Conservation (phyloP, 2,329 filamentous ascomycete species). For the Fusarium compactum region DNA sequence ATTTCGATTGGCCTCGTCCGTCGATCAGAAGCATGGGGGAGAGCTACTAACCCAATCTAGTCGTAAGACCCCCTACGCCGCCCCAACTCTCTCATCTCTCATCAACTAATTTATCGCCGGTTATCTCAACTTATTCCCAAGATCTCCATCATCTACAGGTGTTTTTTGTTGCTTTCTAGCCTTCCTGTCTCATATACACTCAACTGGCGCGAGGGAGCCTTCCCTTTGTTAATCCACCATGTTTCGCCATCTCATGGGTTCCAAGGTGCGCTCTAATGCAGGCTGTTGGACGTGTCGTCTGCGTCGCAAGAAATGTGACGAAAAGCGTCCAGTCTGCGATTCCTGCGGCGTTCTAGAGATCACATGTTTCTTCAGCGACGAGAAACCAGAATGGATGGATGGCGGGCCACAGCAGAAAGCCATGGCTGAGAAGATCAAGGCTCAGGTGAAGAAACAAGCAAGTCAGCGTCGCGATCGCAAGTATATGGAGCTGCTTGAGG, state of each 20-base stretch:
- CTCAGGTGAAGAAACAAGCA: conserved; percentile 68
- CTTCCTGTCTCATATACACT: not conserved
- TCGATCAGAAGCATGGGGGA: conserved; percentile 34
- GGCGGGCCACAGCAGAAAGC: conserved; percentile 61
- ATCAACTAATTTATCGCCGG: conserved; percentile 8
- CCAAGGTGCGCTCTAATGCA: conserved; percentile 56
- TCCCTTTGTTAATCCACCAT: conserved; percentile 29
- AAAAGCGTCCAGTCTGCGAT: conserved; percentile 63
- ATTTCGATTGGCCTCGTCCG: conserved; percentile 27
- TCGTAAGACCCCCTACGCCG: conserved; percentile 10
- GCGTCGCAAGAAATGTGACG: conserved; percentile 72
- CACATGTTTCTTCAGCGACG: conserved; percentile 64
- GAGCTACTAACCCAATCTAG: conserved; percentile 27
- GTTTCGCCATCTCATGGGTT: conserved; percentile 48
- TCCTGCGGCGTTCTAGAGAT: conserved; percentile 66
- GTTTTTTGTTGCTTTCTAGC: not conserved
- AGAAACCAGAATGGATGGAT: conserved; percentile 71
- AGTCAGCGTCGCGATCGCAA: conserved; percentile 63
- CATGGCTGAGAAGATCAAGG: conserved; percentile 66
- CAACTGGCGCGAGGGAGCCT: not conserved
- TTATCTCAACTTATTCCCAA: conserved; percentile 1
- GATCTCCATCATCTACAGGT: not conserved
- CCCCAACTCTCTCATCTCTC: conserved; percentile 5
- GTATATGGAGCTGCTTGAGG: conserved; percentile 59
- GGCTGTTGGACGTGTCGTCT: conserved; percentile 73